A percentile compares a stretch with the other conserved stretches of the same genome.
Evolutionary conservation across 75 land plant species (phyloP).

Genomic region (Pseudotsuga menziesii): DNA sequence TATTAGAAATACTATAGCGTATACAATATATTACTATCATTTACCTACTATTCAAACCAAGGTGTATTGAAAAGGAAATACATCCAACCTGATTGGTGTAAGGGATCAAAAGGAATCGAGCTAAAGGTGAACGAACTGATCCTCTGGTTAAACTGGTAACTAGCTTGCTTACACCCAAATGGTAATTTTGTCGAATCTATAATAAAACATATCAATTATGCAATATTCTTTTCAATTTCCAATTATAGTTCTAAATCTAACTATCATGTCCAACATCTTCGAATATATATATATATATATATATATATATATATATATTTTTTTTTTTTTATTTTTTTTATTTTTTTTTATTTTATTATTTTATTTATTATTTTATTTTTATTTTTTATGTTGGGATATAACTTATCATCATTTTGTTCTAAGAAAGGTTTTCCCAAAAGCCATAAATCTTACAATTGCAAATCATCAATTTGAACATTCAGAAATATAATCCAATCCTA

Average conservation of each 20-base stretch:
- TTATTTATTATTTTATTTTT: no score
- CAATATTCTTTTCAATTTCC: not conserved
- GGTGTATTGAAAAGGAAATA: not conserved
- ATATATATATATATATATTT: no score
- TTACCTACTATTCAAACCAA: not conserved
- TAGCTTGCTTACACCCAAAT: conserved; percentile 88
- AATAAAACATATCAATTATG: not conserved
- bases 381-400: not conserved
- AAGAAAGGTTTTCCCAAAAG: not conserved
- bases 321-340: no score
- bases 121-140: conserved; percentile 89
- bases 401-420: not conserved
- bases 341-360: no score
- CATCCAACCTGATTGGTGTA: conserved; percentile 81
- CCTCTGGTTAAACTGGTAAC: conserved; percentile 87
- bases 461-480: not conserved
- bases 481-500: not conserved
- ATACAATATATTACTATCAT: not conserved
- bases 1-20: not conserved
- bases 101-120: conserved; percentile 88
- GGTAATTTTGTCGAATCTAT: conserved; percentile 96
- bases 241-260: not conserved
- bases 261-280: not conserved
- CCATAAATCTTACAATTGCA: not conserved
- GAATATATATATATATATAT: no score